These are phyloP conservation scores for Aspergillus carbonarius DNA, from an alignment of 2,329 filamentous ascomycete species.

Conservation along the genomic window DNA sequence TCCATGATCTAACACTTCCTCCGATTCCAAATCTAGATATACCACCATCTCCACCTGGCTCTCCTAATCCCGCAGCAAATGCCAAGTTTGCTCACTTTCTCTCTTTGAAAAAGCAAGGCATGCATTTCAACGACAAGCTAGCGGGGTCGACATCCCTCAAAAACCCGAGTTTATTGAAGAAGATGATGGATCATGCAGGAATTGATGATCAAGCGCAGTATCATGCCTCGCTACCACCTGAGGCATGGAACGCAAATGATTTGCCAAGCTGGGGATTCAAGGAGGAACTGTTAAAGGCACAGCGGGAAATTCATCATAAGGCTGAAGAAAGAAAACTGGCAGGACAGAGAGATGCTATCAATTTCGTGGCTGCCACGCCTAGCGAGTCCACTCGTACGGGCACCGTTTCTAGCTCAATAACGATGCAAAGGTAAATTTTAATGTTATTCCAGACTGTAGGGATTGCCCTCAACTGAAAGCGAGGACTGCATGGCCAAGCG, in stretches of 20 bases:
- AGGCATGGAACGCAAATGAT: conserved; percentile 41
- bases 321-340: conserved; percentile 35
- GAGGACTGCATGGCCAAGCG: background rate
- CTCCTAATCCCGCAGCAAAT: conserved; percentile 45
- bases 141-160: conserved; percentile 57
- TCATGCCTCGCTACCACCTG: conserved; percentile 47
- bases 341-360: conserved; percentile 38
- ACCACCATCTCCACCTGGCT: conserved; percentile 48
- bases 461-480: background rate
- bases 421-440: conserved; percentile 6
- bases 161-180: conserved; percentile 58
- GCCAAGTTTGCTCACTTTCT: conserved; percentile 62
- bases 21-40: conserved; percentile 47
- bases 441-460: background rate
- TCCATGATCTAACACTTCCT: conserved; percentile 58
- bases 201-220: conserved; percentile 56
- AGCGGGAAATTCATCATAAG: conserved; percentile 38
- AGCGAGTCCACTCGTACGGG: conserved; percentile 2
- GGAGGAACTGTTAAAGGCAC: conserved; percentile 45
- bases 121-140: conserved; percentile 65
- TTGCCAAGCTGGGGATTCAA: conserved; percentile 48
- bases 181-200: conserved; percentile 59
- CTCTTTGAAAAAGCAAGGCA: conserved; percentile 59
- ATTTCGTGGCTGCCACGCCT: conserved; percentile 38
- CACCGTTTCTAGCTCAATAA: background rate